Conservation (phyloP, 2,329 filamentous ascomycete species). For the Ceratocystis variospora region DNA sequence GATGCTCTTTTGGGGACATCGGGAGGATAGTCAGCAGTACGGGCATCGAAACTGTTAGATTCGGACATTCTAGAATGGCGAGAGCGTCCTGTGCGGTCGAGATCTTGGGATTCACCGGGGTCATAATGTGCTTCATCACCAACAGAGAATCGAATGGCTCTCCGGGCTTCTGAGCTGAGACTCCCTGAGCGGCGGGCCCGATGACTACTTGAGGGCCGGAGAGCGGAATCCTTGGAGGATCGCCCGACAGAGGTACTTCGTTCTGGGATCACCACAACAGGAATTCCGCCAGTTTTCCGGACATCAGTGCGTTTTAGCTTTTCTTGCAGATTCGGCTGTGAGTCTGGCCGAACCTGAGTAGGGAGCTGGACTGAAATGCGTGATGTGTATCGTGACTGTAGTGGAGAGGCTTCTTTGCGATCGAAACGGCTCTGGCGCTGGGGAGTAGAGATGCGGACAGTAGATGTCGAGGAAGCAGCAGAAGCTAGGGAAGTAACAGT, state of each 20-base stretch:
- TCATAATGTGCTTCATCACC: conserved; percentile 19
- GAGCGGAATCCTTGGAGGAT: conserved; percentile 36
- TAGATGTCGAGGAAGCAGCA: not conserved
- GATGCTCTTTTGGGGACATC: conserved; percentile 43
- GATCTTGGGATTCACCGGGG: not conserved
- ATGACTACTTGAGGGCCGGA: conserved; percentile 48
- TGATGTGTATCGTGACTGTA: not conserved
- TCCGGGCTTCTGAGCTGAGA: not conserved
- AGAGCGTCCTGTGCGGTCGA: not conserved
- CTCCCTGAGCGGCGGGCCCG: conserved; percentile 42
- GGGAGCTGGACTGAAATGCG: conserved; percentile 1
- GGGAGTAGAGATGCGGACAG: not conserved
- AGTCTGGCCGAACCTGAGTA: conserved; percentile 20
- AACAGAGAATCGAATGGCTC: conserved; percentile 21
- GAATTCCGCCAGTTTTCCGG: conserved; percentile 45
- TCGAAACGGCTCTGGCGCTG: conserved; percentile 4
- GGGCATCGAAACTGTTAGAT: conserved; percentile 38
- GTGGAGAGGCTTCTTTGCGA: conserved; percentile 2
- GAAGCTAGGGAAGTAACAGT: conserved; percentile 9
- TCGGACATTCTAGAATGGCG: conserved; percentile 34
- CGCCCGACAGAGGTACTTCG: conserved; percentile 40
- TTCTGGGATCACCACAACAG: conserved; percentile 48
- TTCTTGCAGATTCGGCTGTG: conserved; percentile 24
- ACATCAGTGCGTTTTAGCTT: conserved; percentile 32
- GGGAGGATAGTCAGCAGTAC: conserved; percentile 48